Evolutionary conservation across 768 basidiomycete species (phyloP).

Genomic region (Mycena leptocephala): DNA sequence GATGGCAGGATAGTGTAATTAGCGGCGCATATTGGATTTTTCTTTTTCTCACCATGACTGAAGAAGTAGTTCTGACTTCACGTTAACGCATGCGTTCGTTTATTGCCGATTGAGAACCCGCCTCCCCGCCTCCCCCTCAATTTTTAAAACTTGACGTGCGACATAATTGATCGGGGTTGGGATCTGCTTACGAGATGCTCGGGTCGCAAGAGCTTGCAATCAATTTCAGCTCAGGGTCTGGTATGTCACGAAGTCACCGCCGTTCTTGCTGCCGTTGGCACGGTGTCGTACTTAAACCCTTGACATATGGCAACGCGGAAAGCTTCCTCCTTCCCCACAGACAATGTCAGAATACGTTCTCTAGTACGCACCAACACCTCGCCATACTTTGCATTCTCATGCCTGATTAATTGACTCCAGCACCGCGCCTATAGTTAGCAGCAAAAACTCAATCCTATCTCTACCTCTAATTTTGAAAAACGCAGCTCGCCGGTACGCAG

Average conservation of each 20-base stretch:
- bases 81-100: neutral
- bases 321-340: neutral
- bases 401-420: too few species aligned
- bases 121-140: neutral
- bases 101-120: neutral
- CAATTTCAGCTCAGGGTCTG: neutral
- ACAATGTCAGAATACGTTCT: neutral
- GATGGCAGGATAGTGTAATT: neutral
- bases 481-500: too few species aligned
- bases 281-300: neutral
- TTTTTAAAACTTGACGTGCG: neutral
- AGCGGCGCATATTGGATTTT: neutral
- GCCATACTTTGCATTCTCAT: neutral
- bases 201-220: neutral
- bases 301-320: neutral
- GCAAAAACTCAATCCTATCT: too few species aligned
- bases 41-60: neutral
- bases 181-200: too few species aligned
- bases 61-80: neutral
- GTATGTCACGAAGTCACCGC: neutral
- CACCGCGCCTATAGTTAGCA: too few species aligned
- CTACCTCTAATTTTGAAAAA: too few species aligned
- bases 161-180: neutral
- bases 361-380: constrained; percentile 1
- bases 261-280: neutral